Evolutionary conservation across 768 basidiomycete species (phyloP).

Genomic region (Amanita phalloides): DNA sequence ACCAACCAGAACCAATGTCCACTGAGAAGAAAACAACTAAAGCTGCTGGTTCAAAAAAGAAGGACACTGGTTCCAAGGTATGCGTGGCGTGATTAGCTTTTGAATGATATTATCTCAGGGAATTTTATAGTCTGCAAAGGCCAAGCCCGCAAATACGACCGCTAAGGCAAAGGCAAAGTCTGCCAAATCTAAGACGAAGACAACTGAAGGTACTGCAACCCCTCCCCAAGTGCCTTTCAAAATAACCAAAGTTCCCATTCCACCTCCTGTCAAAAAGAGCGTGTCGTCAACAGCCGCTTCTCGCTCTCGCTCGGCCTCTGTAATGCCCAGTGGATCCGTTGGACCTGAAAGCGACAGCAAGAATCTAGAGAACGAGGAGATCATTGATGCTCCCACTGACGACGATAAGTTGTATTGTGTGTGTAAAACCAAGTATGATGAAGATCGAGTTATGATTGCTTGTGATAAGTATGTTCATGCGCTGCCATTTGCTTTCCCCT

Average conservation of each 20-base stretch:
- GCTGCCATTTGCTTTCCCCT: neutral
- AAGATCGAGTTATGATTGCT: constrained; percentile 85
- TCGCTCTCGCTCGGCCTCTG: constrained; percentile 64
- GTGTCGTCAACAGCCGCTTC: constrained; percentile 13
- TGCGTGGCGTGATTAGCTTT: constrained; percentile 6
- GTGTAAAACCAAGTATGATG: constrained; percentile 81
- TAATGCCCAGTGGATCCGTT: constrained; percentile 41
- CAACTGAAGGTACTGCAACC: constrained; percentile 11
- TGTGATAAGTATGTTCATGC: constrained; percentile 65
- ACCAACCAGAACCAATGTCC: constrained; percentile 15
- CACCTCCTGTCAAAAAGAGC: constrained; percentile 5
- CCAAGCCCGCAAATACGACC: neutral
- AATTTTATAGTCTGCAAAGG: neutral
- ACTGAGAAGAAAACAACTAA: constrained; percentile 10
- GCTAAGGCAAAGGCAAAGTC: constrained; percentile 6
- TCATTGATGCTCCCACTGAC: constrained; percentile 29
- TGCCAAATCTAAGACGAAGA: constrained; percentile 3
- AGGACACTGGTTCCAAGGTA: constrained; percentile 28
- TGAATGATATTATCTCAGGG: neutral
- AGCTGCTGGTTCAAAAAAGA: constrained; percentile 24
- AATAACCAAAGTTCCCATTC: constrained; percentile 4
- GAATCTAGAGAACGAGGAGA: constrained; percentile 34
- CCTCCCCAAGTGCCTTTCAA: constrained; percentile 3
- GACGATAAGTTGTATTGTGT: constrained; percentile 81
- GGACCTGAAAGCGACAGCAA: constrained; percentile 25